Evolutionary conservation across 2,329 filamentous ascomycete species (phyloP).

Genomic region (Calonectria leucothoes): DNA sequence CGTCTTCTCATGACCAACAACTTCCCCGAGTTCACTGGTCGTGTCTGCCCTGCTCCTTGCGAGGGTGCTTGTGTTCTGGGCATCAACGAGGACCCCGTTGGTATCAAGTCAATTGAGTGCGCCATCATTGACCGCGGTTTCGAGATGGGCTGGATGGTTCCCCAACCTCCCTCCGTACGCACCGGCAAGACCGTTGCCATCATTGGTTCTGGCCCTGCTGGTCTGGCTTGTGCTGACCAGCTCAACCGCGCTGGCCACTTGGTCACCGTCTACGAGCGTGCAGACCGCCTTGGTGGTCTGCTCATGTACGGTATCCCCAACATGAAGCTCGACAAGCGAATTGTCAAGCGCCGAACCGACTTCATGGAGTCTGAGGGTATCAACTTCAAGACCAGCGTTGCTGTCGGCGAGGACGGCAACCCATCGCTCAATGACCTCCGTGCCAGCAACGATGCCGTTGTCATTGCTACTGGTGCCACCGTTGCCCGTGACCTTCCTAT

Average conservation of each 20-base stretch:
- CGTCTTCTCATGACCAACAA: constrained; percentile 96
- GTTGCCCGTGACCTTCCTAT: constrained; percentile 94
- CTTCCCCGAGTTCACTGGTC: constrained; percentile 97
- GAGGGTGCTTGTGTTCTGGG: constrained; percentile 96
- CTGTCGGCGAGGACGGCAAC: constrained; percentile 79
- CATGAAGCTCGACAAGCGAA: constrained; percentile 99
- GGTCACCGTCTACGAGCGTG: constrained; percentile 92
- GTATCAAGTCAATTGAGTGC: constrained; percentile 98
- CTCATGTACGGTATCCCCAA: constrained; percentile 99
- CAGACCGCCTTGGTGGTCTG: constrained; percentile 89
- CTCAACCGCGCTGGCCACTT: constrained; percentile 91
- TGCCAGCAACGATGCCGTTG: constrained; percentile 81
- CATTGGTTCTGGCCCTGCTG: constrained; percentile 92
- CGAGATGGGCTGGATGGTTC: constrained; percentile 98
- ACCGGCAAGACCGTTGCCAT: constrained; percentile 90
- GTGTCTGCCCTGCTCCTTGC: constrained; percentile 95
- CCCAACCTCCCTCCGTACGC: constrained; percentile 79
- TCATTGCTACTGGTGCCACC: constrained; percentile 92
- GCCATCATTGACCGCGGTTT: constrained; percentile 98
- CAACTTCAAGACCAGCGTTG: constrained; percentile 81
- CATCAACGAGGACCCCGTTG: constrained; percentile 96
- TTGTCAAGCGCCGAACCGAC: constrained; percentile 94
- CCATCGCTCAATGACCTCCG: constrained; percentile 77
- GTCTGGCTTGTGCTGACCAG: constrained; percentile 91
- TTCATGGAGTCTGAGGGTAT: constrained; percentile 94